phyloP scores from a whole-genome alignment of 208 protist genomes.

The Trypanosoma cruzi region DNA sequence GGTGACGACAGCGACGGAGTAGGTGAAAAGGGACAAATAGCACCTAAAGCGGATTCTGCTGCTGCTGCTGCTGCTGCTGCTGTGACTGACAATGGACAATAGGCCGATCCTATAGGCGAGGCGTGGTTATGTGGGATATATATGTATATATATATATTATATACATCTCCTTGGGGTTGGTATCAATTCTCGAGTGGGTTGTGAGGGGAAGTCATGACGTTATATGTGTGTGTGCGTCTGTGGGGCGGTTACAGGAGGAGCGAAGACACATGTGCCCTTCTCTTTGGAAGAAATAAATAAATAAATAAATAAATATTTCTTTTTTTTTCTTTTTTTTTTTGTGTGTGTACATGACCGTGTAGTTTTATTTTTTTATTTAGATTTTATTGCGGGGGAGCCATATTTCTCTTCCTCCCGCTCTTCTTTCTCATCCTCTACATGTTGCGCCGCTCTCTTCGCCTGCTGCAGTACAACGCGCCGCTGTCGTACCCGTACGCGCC shows the following conservation, averaged over 20 bases:
- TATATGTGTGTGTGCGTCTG: too few relatives aligned
- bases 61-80: neutral
- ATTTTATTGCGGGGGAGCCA: too few relatives aligned
- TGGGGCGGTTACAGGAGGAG: too few relatives aligned
- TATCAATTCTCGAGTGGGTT: too few relatives aligned
- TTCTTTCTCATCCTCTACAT: neutral
- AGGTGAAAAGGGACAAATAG: neutral
- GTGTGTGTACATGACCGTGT: too few relatives aligned
- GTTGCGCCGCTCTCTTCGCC: slow-evolving; percentile 18
- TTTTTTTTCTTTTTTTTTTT: slow-evolving; percentile 11
- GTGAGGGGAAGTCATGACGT: too few relatives aligned
- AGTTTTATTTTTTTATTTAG: too few relatives aligned
- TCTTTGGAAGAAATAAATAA: neutral
- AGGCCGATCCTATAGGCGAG: neutral
- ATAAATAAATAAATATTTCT: neutral
- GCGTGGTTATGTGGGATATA: neutral
- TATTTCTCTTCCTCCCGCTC: too few relatives aligned
- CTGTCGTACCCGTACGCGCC: slow-evolving; percentile 16
- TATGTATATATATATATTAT: neutral
- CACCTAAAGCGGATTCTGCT: neutral
- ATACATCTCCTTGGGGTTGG: too few relatives aligned
- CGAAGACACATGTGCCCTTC: too few relatives aligned
- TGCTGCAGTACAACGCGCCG: slow-evolving; percentile 14
- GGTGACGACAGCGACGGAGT: neutral
- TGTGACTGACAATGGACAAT: too few relatives aligned